Percentiles rank a stretch among this genome's conserved stretches.
These are phyloP conservation scores for Colletotrichum shisoi DNA, from an alignment of 2,329 filamentous ascomycete species.

Conservation along the genomic window DNA sequence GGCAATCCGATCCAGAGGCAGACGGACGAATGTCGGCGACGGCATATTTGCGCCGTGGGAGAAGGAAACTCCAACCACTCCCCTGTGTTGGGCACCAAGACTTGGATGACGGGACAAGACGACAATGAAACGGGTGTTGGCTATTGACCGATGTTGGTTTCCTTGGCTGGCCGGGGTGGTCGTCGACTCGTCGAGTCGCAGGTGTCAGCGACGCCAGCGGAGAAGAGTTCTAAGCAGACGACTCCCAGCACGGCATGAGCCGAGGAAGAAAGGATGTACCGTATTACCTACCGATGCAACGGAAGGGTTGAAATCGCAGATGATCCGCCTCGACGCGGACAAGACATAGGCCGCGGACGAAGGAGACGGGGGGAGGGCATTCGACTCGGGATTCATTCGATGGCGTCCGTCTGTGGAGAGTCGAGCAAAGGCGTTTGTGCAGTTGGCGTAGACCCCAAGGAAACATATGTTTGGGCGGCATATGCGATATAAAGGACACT, in stretches of 20 bases:
- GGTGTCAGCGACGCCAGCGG: neutral
- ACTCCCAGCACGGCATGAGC: neutral
- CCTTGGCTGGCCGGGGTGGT: neutral
- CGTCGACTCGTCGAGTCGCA: neutral
- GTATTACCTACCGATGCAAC: neutral
- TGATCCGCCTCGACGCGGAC: slow-evolving; percentile 24
- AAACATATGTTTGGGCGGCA: too few relatives aligned
- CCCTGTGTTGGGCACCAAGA: neutral
- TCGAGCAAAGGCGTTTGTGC: too few relatives aligned
- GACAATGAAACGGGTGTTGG: slow-evolving; percentile 27
- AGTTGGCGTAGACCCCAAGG: too few relatives aligned
- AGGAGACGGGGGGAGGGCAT: neutral
- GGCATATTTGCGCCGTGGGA: slow-evolving; percentile 18
- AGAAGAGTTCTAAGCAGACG: too few relatives aligned
- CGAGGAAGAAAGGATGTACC: neutral
- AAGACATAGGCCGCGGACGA: slow-evolving; percentile 30
- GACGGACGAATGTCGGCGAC: slow-evolving; percentile 23
- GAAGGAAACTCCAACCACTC: slow-evolving; percentile 11
- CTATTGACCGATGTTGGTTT: slow-evolving; percentile 2
- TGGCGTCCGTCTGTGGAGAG: neutral
- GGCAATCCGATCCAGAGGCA: slow-evolving; percentile 4
- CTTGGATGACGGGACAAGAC: slow-evolving; percentile 15
- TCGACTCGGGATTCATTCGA: neutral
- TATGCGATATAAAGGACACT: too few relatives aligned
- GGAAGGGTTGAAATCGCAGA: slow-evolving; percentile 1